Base-by-base conservation (phyloP, 139 green algal species). In the Micractinium conductrix region DNA sequence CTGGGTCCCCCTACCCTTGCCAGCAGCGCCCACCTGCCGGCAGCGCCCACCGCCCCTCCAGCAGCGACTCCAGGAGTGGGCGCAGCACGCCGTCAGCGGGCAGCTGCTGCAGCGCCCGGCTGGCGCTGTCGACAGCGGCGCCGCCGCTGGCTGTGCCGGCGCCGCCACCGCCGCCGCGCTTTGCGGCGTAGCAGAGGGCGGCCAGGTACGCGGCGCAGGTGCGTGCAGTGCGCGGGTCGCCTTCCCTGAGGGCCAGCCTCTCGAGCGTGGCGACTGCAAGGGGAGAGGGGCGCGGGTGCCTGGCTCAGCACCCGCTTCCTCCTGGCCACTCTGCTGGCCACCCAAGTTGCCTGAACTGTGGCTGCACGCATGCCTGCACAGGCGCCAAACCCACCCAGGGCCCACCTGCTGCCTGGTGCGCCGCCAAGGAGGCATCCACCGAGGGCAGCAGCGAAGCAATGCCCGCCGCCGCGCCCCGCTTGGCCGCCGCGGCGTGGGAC, bases 51-150 rank as follows among this genome's bases (percentile, higher is more conserved):
- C 58, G 58, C 8, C 67, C 83, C 55, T 71, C 71, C 28, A 79
- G 48, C 38, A 80, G 38, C 48, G 78, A 74, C 30, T 81, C 74
- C 30, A 81, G 69, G 67, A 87, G 83, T 38, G 58, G 74, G 22
- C 83, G 83, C 48, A 87, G 38, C 5, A 63, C 83, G 2, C 76
- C 76, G 9, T 87, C 67, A 35, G 81, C 72, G 0, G 73, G 55
- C 67, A 87, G 60, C 50, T 79, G 45, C 10, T 45, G 21, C 63
- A 87, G 38, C 28, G 45, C 79, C 62, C 68, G 73, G 68, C 16
- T 37, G 60, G 2, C 28, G 26, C 42, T 44, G 68, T 0, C 17
- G 74, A 48, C 50, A 30, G 50, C 22, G 26, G 22, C 9, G 22
- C 14, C 4, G 26, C 4, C 48, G 33, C 28, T 38, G 33, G 53